Percentiles rank a stretch among this genome's conserved stretches.
These are phyloP conservation scores for Theobroma grandiflorum DNA, from an alignment of 441 rosid species.

Conservation along the genomic window DNA sequence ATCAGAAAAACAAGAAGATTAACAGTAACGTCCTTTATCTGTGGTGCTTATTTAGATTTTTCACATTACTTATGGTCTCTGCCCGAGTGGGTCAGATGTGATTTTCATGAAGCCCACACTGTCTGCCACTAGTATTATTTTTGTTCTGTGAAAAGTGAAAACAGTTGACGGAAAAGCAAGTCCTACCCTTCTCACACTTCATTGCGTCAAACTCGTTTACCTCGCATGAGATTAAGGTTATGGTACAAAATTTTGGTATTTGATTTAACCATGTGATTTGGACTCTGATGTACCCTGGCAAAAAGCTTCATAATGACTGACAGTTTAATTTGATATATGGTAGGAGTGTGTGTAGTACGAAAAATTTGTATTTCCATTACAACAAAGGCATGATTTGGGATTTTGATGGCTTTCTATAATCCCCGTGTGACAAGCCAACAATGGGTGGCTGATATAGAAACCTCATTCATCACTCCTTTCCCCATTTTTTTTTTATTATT, in stretches of 20 bases:
- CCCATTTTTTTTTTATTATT: neutral
- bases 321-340: neutral
- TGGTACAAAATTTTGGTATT: neutral
- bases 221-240: neutral
- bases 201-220: neutral
- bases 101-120: conserved; percentile 38
- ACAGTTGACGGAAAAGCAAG: conserved; percentile 2
- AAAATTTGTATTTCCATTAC: neutral
- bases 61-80: conserved; percentile 26
- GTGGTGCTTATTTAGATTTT: conserved; percentile 6
- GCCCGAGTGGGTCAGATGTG: conserved; percentile 40
- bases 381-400: neutral
- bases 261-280: neutral
- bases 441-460: neutral
- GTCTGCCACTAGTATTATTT: conserved; percentile 43
- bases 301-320: conserved; percentile 1
- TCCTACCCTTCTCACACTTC: neutral
- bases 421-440: neutral
- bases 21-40: neutral
- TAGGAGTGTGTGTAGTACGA: neutral
- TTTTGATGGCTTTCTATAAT: neutral
- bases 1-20: neutral
- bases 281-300: neutral
- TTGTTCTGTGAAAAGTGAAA: conserved; percentile 13
- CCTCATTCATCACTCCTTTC: neutral